Evolutionary conservation across 116 monocot genomes (phyloP).

Genomic region (Dioscorea cayenensis): DNA sequence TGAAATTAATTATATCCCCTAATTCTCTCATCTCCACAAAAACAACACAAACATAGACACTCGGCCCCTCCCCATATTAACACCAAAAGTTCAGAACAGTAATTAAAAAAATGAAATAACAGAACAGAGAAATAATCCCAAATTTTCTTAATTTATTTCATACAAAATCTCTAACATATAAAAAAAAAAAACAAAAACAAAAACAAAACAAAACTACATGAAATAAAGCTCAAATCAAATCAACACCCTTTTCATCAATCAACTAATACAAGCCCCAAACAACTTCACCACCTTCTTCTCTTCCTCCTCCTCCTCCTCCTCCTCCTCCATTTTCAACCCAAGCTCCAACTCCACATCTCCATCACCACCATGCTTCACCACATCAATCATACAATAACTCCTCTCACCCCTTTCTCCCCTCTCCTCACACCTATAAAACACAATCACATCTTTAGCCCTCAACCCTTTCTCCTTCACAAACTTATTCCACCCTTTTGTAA

Average conservation of each 20-base stretch:
- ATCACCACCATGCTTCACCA: neutral
- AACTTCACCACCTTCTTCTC: neutral
- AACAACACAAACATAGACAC: too few relatives aligned
- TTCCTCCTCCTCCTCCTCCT: neutral
- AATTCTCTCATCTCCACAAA: too few relatives aligned
- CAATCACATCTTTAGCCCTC: neutral
- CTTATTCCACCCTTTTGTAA: conserved; percentile 14
- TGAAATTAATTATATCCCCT: too few relatives aligned
- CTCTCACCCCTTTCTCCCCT: neutral
- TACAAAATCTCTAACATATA: too few relatives aligned
- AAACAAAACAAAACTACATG: too few relatives aligned
- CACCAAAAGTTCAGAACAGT: too few relatives aligned
- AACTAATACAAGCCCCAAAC: neutral
- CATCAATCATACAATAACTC: conserved; percentile 3
- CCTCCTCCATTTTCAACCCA: neutral
- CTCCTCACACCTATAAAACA: conserved; percentile 9
- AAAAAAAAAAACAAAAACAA: too few relatives aligned
- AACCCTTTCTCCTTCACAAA: conserved; percentile 15
- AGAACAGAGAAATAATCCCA: too few relatives aligned
- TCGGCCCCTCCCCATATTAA: too few relatives aligned
- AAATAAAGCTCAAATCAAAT: neutral
- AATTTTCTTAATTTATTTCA: too few relatives aligned
- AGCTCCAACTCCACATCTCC: neutral
- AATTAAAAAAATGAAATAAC: too few relatives aligned
- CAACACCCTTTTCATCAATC: neutral